Percentiles rank a stretch among this genome's conserved stretches.
phyloP scores from a whole-genome alignment of 768 basidiomycete genomes.

The Russula sp. region DNA sequence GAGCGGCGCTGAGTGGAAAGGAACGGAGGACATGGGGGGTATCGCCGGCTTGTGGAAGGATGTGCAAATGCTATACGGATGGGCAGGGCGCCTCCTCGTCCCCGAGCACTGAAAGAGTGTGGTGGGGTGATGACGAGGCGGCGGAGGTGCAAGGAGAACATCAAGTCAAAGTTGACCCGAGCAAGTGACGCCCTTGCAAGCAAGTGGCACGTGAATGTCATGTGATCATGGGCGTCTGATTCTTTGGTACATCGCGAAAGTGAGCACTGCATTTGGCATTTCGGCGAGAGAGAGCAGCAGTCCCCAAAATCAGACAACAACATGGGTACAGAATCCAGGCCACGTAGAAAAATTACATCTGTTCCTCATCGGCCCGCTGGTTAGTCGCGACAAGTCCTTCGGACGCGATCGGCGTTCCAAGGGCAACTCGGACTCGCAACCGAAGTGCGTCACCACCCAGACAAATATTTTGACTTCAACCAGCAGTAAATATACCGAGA shows the following conservation, averaged over 20 bases:
- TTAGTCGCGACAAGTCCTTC: neutral
- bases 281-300: too few relatives aligned
- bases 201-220: neutral
- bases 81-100: neutral
- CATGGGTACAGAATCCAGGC: too few relatives aligned
- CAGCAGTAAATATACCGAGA: neutral
- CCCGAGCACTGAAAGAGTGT: neutral
- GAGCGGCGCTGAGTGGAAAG: neutral
- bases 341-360: too few relatives aligned
- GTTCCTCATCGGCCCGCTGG: neutral
- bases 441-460: neutral
- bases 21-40: neutral
- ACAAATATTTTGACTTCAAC: neutral
- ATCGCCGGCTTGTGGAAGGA: neutral
- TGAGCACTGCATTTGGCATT: too few relatives aligned
- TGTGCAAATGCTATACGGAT: constrained; percentile 4
- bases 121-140: neutral
- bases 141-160: neutral
- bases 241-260: too few relatives aligned
- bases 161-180: neutral
- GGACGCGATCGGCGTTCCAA: neutral
- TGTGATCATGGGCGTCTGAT: too few relatives aligned
- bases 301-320: too few relatives aligned
- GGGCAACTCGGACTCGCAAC: neutral
- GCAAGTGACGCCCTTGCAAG: neutral